Evolutionary conservation across 371 early-diverging fungal genomes (phyloP), one percentile per base, ranked within the genome.

Genomic region (Nematocida sp.): DNA sequence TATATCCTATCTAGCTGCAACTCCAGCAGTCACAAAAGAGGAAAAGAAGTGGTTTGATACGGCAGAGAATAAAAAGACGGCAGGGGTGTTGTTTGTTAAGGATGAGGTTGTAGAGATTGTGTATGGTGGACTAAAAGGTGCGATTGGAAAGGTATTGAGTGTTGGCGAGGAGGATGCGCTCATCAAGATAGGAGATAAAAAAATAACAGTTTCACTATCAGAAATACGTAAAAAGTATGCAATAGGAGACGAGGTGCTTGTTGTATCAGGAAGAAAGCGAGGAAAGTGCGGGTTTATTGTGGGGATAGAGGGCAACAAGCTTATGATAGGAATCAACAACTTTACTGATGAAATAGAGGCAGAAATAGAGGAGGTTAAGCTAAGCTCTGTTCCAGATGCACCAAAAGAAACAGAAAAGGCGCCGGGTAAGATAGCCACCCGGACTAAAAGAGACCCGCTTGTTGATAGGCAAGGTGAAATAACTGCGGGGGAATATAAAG

Each of bases 401-500:
- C 11, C 13, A 18, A 15, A 5, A 18, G 58, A 54, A 23, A 47
- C 13, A 15, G 20, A 56, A 23, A 44, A 66, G 20, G 9, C 66
- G 2, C 66, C 7, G 23, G 25, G n/a, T 3, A 54, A 60, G 39
- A 39, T 9, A 4, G 5, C 42, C 74, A 23, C 66, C n/a, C 61
- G 82, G 42, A 42, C 60, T 18, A 73, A 72, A 70, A 83, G 76
- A 78, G 94, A 96, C 85, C 92, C 91, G 33, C 83, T 95, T 45
- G 86, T 95, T 9, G 90, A 91, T 58, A 91, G 93, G 84, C 93
- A 93, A 0, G 96, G 96, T 0, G 90, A 90, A 47, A 92, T 95
- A 62, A 90, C 89, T 3, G 89, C 91, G 56, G 99, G 97, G 5
- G 92, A 93, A 15, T 94, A 92, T 89, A 98, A 98, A 86, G 97